Base-by-base conservation (phyloP, 306 rosid species). In the Myrica gale region DNA sequence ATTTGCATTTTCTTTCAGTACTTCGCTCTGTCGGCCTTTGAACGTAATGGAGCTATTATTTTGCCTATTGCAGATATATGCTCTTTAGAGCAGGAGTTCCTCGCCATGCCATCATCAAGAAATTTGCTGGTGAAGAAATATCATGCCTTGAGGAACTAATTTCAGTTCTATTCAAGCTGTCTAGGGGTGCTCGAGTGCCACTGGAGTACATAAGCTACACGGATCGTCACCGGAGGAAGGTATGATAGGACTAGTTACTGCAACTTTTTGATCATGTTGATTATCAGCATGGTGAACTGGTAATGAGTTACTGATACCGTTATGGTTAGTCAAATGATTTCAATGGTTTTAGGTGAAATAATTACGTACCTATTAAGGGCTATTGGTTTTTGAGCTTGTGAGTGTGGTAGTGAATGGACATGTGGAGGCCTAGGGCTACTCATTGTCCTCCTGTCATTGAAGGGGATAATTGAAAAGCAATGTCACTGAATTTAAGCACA, bases 211-310 rank as follows among this genome's bases (percentile, higher is more conserved):
- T 92, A 80, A 85, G 90, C 89, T 81, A 92, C 71, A 65, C 37
- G 68, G 98, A 94, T 79, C 97, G 98, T 80, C 91, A 94, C 78
- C 90, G 96, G 69, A 87, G 97, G 80, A 91, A 94, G 98, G 98
- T 93, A 82, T 69, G 78, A 73, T 52, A 76, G 80, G 73, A 76
- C 74, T 79, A 48, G 68, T 1, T 76, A 32, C 21, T 52, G 12
- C 23, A 61, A 7, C 6, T 6, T 63, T 13, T 56, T 76, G 32
- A 39, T 21, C 48, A 16, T 21, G 11, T 43, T 13, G 60, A 55
- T 66, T 73, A 67, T 75, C 61, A 63, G 9, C 67, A 55, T 41
- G 76, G 72, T 57, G 23, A 72, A 69, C 74, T 58, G 69, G 69
- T 55, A 37, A 32, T 62, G 6, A 37, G 37, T 7, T 39, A 62